Evolutionary conservation across 768 basidiomycete genomes (phyloP), one percentile per base, ranked within the genome.

Genomic region (Pleurotus citrinopileatus): DNA sequence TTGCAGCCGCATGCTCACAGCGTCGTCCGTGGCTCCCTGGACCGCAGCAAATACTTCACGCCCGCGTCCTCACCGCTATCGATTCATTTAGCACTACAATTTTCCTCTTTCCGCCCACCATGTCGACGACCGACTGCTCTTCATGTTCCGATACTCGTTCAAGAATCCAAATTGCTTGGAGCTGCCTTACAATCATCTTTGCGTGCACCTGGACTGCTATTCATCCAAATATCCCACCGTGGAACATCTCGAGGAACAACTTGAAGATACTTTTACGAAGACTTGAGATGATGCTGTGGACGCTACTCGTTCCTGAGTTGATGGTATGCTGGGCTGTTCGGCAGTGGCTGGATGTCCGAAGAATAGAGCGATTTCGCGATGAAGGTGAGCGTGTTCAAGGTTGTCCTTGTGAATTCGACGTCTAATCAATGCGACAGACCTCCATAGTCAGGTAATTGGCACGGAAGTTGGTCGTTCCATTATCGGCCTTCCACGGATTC

Each of bases 121-220:
- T 34, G 32, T 34, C 32, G 7, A 7, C 32, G 15, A 7, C 32
- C 32, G 15, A 34, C 32, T 34, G 32, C 32, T 15, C 32, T 34
- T 34, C 32, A 7, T 34, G 15, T 34, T 15, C n/a, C 29, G 29
- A 17, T 7, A 40, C 38, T 4, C 38, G 38, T 6, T 40, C 38
- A 40, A n/a, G 12, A 6, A 19, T 40, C 38, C 38, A 56, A 44
- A 67, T 70, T 42, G 52, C 67, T 15, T 60, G 59, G 59, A 60
- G 61, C 45, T 68, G 66, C 19, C 9, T 65, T n/a, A 46, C 59
- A 13, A 67, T 67, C 2, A 53, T 68, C 1, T 61, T 70, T 19
- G 55, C 59, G 9, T 70, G 68, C 52, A 61, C 60, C n/a, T 70
- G 67, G 69, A 59, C 59, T 9, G 54, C 63, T 6, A 50, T 67